A percentile compares a stretch with the other conserved stretches of the same genome.
These are phyloP conservation scores for Venturiaceae sp. DNA, from an alignment of 2,329 filamentous ascomycete genomes.

Conservation along the genomic window DNA sequence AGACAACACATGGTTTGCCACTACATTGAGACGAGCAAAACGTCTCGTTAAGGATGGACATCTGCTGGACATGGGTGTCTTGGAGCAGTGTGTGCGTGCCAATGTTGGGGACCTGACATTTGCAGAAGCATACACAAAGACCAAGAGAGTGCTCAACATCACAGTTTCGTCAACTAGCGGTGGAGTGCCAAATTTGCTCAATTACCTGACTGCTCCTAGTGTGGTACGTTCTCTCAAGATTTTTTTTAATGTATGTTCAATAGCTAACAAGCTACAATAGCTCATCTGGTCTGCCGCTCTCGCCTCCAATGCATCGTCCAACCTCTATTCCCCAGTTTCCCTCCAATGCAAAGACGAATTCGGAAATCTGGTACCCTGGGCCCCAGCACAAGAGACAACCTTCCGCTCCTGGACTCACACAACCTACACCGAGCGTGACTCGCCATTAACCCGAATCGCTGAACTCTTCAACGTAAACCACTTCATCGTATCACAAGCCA, in stretches of 20 bases:
- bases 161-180: slow-evolving; percentile 70
- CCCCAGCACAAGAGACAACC: slow-evolving; percentile 47
- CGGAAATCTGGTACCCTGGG: slow-evolving; percentile 66
- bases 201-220: slow-evolving; percentile 87
- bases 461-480: slow-evolving; percentile 91
- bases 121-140: slow-evolving; percentile 80
- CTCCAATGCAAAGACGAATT: slow-evolving; percentile 71
- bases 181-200: slow-evolving; percentile 75
- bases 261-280: slow-evolving; percentile 26
- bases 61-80: slow-evolving; percentile 69
- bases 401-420: slow-evolving; percentile 58
- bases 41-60: slow-evolving; percentile 70
- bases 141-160: slow-evolving; percentile 83
- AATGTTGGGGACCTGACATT: slow-evolving; percentile 89
- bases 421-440: slow-evolving; percentile 47
- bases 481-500: slow-evolving; percentile 86
- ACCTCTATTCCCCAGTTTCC: slow-evolving; percentile 55
- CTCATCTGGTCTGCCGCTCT: slow-evolving; percentile 74
- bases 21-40: slow-evolving; percentile 53
- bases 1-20: slow-evolving; percentile 34
- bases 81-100: slow-evolving; percentile 74
- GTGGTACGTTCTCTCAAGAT: slow-evolving; percentile 55
- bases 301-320: slow-evolving; percentile 61
- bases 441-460: slow-evolving; percentile 54
- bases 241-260: neutral